Conservation (phyloP, 2,329 filamentous ascomycete genomes). For the Apiospora aurea region DNA sequence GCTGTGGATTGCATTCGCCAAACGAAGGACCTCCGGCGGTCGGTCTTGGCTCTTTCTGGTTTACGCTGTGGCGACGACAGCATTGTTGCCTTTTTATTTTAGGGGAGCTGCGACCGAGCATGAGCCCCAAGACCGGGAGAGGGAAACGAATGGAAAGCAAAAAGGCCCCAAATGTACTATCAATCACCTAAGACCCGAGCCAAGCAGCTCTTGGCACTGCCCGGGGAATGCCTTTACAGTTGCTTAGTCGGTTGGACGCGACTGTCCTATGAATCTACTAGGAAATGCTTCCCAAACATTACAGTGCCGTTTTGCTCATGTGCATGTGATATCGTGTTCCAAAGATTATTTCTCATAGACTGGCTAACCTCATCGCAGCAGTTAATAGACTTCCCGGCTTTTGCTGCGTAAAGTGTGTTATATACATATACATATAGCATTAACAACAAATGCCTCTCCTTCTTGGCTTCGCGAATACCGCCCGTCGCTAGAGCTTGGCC, state of each 20-base stretch:
- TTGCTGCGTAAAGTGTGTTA: not conserved
- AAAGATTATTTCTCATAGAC: not conserved
- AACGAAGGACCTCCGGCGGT: conserved; percentile 9
- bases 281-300: conserved; percentile 27
- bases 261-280: conserved; percentile 14
- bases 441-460: not conserved
- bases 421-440: not conserved
- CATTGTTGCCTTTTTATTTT: conserved; percentile 12
- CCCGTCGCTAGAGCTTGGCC: conserved; percentile 48
- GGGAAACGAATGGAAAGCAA: conserved; percentile 10
- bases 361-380: not conserved
- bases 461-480: not conserved
- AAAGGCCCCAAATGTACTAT: conserved; percentile 13
- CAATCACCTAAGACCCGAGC: conserved; percentile 9
- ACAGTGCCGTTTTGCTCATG: conserved; percentile 33
- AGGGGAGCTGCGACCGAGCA: not conserved
- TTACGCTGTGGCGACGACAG: conserved; percentile 16
- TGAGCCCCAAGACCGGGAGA: not conserved
- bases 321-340: conserved; percentile 26
- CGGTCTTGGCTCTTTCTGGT: conserved; percentile 17
- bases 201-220: conserved; percentile 5
- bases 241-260: not conserved
- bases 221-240: conserved; percentile 7
- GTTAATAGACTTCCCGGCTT: not conserved
- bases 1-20: not conserved